Conservation (phyloP, 1,139 yeast genomes). For the Yamadazyma oceani region DNA sequence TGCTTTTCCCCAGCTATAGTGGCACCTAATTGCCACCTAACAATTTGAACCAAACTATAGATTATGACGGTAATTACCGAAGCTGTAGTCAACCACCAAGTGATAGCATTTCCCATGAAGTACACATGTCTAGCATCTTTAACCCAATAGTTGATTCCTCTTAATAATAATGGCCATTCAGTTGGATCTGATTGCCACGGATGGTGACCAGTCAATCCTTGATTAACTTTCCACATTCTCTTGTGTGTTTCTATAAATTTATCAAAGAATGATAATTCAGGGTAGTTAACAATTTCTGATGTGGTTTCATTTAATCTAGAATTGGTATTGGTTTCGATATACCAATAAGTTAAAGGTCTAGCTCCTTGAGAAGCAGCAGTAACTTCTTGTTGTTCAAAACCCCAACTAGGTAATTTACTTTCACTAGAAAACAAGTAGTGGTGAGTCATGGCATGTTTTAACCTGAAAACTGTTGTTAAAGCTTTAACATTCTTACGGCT, state of each 20-base stretch:
- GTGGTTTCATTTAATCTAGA: constrained; percentile 22
- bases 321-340: constrained; percentile 75
- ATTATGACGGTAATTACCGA: constrained; percentile 54
- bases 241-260: constrained; percentile 78
- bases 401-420: constrained; percentile 92
- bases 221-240: constrained; percentile 91
- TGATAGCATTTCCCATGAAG: constrained; percentile 83
- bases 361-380: constrained; percentile 85
- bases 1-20: constrained; percentile 50
- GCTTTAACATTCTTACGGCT: constrained; percentile 72
- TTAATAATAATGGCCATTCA: constrained; percentile 83
- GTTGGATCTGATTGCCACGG: constrained; percentile 84
- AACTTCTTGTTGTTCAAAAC: constrained; percentile 95
- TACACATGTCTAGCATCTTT: constrained; percentile 76
- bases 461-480: constrained; percentile 78
- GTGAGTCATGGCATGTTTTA: constrained; percentile 88
- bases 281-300: constrained; percentile 53
- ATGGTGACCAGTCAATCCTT: constrained; percentile 82
- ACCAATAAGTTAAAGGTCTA: constrained; percentile 77
- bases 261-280: constrained; percentile 58
- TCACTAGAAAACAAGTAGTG: constrained; percentile 86
- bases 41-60: constrained; percentile 52
- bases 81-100: constrained; percentile 85
- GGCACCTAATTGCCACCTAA: constrained; percentile 77
- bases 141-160: constrained; percentile 97